Evolutionary conservation across 495 filamentous ascomycete genomes (phyloP).

Genomic region (Evernia prunastri): DNA sequence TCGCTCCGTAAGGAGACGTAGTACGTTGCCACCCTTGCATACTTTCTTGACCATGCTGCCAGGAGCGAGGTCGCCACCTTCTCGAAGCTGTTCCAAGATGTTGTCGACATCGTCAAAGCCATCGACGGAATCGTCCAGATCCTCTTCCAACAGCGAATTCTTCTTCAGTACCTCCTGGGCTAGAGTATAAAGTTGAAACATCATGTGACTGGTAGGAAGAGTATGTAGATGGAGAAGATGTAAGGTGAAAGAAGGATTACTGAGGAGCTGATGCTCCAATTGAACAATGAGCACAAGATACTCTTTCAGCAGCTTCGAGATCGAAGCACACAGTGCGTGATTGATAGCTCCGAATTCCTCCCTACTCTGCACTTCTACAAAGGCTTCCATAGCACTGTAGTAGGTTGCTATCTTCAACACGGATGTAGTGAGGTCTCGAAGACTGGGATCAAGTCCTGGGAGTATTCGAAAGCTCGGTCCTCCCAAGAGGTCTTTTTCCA

Average conservation of each 20-base stretch:
- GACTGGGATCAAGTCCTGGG: conserved; percentile 79
- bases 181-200: conserved; percentile 78
- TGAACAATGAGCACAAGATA: conserved; percentile 90
- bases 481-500: conserved; percentile 76
- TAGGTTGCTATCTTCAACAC: conserved; percentile 96
- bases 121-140: conserved; percentile 75
- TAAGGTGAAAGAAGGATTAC: conserved; percentile 78
- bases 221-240: conserved; percentile 90
- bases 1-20: conserved; percentile 76
- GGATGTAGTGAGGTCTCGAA: conserved; percentile 77
- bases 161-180: conserved; percentile 80
- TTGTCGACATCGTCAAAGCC: conserved; percentile 81
- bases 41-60: conserved; percentile 82
- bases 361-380: conserved; percentile 86
- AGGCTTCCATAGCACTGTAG: conserved; percentile 82
- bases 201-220: conserved; percentile 79
- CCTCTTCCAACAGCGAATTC: conserved; percentile 82
- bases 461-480: conserved; percentile 76
- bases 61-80: conserved; percentile 68
- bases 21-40: conserved; percentile 87
- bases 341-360: conserved; percentile 95
- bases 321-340: conserved; percentile 88
- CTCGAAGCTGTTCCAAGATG: conserved; percentile 71
- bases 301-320: conserved; percentile 84
- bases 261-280: conserved; percentile 84